Base-by-base conservation (phyloP, 352 stramenopile genomes). In the Pelagophyceae sp. region DNA sequence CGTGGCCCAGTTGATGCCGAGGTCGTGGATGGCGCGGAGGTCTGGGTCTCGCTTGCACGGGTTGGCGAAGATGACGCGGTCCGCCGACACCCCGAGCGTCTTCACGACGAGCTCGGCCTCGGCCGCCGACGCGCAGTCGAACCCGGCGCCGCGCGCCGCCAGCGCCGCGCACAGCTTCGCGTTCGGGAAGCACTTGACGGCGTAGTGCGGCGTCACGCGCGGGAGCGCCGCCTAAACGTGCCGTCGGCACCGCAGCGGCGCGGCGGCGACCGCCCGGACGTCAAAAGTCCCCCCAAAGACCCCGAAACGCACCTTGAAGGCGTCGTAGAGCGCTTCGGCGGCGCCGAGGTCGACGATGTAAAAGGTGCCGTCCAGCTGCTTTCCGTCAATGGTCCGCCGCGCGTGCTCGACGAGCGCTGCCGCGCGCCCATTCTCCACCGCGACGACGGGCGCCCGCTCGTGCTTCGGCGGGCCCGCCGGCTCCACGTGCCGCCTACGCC, bases 41-140 rank as follows among this genome's bases (percentile, higher is more conserved):
- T 97, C 93, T 38, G 88, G 90, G 31, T 86, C 84, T 80, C 93
- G 87, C 85, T 98, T 98, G 86, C 90, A 96, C 60, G 93, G 94
- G 85, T 98, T 97, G 76, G 93, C 93, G 83, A 96, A 98, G 76
- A 97, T 95, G 79, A 98, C 94, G 35, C 67, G 35, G 1, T 1
- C 2, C 3, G 29, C 61, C 11, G 45, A 23, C 45, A 54, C 11
- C 23, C 23, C 45, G 45, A 54, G 45, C 11, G 11, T 54, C 64
- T 87, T 70, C 45, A 97, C 85, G 17, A 97, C 93, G 5, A 92
- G 82, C 76, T 87, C 79, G 80, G 97, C 96, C 81, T 97, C 94
- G 29, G 82, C 88, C 77, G 87, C 80, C 17, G 87, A 95, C 38
- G 93, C 94, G 81, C 94, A 98, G 85, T 98, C 94, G 81, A 98